phyloP scores from a whole-genome alignment of 495 filamentous ascomycete genomes.

The Wilcoxina mikolae region DNA sequence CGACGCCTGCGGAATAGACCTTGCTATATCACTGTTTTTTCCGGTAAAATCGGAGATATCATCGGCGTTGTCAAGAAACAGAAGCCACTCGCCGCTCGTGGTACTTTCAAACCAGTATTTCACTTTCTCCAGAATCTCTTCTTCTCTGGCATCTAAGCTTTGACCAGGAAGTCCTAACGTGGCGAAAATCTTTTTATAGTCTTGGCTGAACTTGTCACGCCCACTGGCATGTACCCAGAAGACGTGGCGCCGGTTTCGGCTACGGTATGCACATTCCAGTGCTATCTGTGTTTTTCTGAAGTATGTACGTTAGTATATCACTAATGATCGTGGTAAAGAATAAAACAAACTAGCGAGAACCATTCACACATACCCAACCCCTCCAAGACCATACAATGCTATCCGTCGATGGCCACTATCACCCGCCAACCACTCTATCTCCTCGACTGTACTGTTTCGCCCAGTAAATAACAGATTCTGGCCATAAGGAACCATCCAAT shows the following conservation, averaged over 20 bases:
- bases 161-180: conserved; percentile 21
- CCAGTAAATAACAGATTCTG: not conserved
- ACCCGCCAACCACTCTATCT: not conserved
- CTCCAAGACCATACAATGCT: not conserved
- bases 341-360: too few relatives aligned
- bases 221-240: conserved; percentile 33
- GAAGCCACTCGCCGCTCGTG: conserved; percentile 19
- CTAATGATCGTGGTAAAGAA: too few relatives aligned
- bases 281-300: too few relatives aligned
- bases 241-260: conserved; percentile 11
- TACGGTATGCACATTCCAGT: conserved; percentile 34
- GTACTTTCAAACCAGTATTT: conserved; percentile 13
- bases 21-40: conserved; percentile 7
- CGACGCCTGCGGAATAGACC: conserved; percentile 7
- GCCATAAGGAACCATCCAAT: not conserved
- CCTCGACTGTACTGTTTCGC: not conserved
- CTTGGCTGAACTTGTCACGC: conserved; percentile 28
- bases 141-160: conserved; percentile 4
- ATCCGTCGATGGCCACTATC: not conserved
- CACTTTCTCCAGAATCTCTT: not conserved
- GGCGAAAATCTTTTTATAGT: conserved; percentile 30
- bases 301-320: too few relatives aligned
- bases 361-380: not conserved
- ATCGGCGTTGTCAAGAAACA: conserved; percentile 32
- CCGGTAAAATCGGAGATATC: conserved; percentile 18